Conservation (phyloP, 2,329 filamentous ascomycete species). For the Colletotrichum limetticola region DNA sequence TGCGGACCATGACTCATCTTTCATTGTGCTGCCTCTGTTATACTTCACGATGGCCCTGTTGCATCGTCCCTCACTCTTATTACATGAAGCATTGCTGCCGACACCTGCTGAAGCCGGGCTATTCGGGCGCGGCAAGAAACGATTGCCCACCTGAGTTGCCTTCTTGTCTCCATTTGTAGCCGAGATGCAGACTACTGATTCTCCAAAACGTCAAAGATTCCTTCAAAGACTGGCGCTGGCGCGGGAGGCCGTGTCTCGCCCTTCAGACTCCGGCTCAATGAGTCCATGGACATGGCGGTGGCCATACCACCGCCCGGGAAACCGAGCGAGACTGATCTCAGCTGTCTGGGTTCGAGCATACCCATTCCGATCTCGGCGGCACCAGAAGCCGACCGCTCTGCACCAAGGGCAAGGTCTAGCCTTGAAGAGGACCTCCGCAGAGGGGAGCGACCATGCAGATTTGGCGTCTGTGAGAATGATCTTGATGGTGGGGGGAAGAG, state of each 20-base stretch:
- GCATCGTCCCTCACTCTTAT: not conserved
- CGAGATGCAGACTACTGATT: slow-evolving; percentile 4
- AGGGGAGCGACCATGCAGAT: slow-evolving; percentile 3
- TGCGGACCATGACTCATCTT: not conserved
- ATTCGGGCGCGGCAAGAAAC: not conserved
- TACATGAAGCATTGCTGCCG: not conserved
- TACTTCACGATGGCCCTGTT: not conserved
- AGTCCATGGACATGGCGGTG: not conserved
- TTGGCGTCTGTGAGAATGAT: not conserved
- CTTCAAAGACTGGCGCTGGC: slow-evolving; percentile 17
- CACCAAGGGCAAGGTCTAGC: slow-evolving; percentile 26
- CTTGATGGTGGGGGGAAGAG: not conserved
- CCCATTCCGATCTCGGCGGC: slow-evolving; percentile 22
- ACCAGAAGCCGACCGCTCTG: slow-evolving; percentile 23
- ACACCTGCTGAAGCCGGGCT: not conserved
- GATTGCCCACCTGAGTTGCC: not conserved
- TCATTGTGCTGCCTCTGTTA: not conserved
- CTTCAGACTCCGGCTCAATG: not conserved
- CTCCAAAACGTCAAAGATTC: slow-evolving; percentile 31
- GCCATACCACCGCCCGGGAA: not conserved
- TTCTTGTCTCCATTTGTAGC: not conserved
- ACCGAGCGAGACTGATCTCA: slow-evolving; percentile 14
- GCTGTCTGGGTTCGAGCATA: slow-evolving; percentile 26
- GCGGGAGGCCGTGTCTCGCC: slow-evolving; percentile 4
- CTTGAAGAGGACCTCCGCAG: slow-evolving; percentile 18